Evolutionary conservation across 148 eudicot genomes (phyloP), one percentile per base, ranked within the genome.

Genomic region (Dianthus caryophyllus): DNA sequence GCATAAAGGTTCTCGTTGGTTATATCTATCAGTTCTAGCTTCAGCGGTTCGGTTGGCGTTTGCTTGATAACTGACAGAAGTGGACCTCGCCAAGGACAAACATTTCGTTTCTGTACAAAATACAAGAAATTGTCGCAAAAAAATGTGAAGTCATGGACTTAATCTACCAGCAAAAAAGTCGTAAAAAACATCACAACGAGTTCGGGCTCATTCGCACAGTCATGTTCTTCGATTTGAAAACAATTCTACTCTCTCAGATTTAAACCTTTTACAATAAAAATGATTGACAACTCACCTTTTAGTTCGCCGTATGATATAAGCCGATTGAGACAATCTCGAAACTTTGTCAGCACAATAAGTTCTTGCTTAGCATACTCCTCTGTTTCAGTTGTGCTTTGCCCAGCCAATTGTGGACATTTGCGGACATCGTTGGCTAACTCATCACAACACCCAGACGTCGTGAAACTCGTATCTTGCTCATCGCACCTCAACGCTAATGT

Each of bases 251-350:
- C 38, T 33, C n/a, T 33, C 38, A 2, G 38, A 2, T 33, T 33
- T 33, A 7, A 7, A 33, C 38, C 7, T 33, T 33, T 33, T n/a
- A n/a, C n/a, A n/a, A n/a, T n/a, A n/a, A n/a, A n/a, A n/a, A n/a
- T n/a, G n/a, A n/a, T n/a, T n/a, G 29, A 59, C 46, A 54, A 70
- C 75, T 82, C 71, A 78, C 97, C 97, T 94, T 87, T 90, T 68
- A 94, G 70, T 75, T 90, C 97, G 63, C 99, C 97, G 56, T 83
- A 79, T 65, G 88, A 79, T 75, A 94, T 84, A 70, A 94, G 86
- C 77, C 79, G 81, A 77, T 88, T 88, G 61, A 94, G 96, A 76
- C 93, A 94, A 77, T 94, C 99, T 53, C 97, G 87, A 70, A 90
- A 85, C 73, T 86, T 90, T 48, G 89, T 79, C 74, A 94, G 73